Percentiles rank a stretch among this genome's conserved stretches.
Evolutionary conservation across 2,329 filamentous ascomycete species (phyloP).

Genomic region (Clonostachys rosea): DNA sequence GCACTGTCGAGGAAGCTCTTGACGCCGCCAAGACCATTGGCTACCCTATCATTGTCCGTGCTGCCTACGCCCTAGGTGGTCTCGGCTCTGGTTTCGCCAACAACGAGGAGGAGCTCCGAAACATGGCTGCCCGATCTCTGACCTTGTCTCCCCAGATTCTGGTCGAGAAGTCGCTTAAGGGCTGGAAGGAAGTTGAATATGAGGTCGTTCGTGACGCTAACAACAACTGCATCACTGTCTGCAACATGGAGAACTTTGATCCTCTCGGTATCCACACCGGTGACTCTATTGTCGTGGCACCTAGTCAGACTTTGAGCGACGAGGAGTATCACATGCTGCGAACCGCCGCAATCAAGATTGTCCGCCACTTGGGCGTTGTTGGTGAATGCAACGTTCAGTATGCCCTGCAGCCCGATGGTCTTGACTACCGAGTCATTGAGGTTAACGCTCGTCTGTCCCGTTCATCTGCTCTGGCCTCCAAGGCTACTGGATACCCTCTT

Average conservation of each 20-base stretch:
- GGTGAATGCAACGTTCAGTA: constrained; percentile 99
- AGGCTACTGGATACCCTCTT: constrained; percentile 95
- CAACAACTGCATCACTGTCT: constrained; percentile 99
- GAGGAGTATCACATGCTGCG: constrained; percentile 99
- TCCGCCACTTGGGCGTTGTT: constrained; percentile 92
- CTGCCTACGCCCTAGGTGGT: constrained; percentile 93
- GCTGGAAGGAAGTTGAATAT: constrained; percentile 99
- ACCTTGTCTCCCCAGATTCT: constrained; percentile 94
- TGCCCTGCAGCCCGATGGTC: constrained; percentile 89
- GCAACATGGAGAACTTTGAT: constrained; percentile 83
- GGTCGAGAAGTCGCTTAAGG: constrained; percentile 97
- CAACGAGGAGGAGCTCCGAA: constrained; percentile 88
- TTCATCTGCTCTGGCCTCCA: constrained; percentile 93
- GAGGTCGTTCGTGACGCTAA: constrained; percentile 95
- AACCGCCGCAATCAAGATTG: constrained; percentile 95
- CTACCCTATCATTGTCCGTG: constrained; percentile 97
- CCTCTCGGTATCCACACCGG: constrained; percentile 96
- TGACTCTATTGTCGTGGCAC: constrained; percentile 97
- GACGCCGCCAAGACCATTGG: constrained; percentile 82
- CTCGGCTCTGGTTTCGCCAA: constrained; percentile 94
- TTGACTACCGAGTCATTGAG: constrained; percentile 98
- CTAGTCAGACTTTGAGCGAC: constrained; percentile 93
- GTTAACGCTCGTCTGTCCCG: constrained; percentile 98
- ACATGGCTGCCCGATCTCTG: constrained; percentile 87
- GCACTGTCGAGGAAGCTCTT: constrained; percentile 86